Evolutionary conservation across 441 rosid species (phyloP).

Genomic region (Populus tomentosa): DNA sequence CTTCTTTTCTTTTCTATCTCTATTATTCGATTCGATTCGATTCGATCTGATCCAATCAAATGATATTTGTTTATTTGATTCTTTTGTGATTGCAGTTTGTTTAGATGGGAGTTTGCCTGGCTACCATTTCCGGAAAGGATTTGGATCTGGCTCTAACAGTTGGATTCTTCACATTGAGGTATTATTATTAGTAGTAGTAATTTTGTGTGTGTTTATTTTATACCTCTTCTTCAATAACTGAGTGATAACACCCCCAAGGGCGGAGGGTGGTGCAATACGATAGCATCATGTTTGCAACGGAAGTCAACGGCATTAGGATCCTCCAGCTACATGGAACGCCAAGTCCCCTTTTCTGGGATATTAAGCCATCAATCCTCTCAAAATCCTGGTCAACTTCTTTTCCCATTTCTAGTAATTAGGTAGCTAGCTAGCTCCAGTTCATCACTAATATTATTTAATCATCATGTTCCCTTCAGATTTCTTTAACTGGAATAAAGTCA

Average conservation of each 20-base stretch:
- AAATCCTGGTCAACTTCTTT: constrained; percentile 60
- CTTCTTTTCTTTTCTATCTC: neutral
- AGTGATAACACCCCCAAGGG: constrained; percentile 37
- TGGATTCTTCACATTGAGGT: constrained; percentile 94
- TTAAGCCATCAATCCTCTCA: constrained; percentile 60
- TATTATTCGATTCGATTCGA: neutral
- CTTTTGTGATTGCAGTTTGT: constrained; percentile 44
- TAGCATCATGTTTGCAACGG: constrained; percentile 53
- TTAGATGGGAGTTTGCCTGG: constrained; percentile 88
- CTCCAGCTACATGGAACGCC: constrained; percentile 58
- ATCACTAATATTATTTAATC: neutral
- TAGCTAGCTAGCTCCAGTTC: neutral
- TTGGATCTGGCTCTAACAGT: constrained; percentile 64
- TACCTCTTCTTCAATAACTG: neutral
- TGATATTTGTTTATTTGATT: neutral
- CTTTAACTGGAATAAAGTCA: constrained; percentile 81
- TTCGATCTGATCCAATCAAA: neutral
- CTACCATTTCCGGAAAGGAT: constrained; percentile 70
- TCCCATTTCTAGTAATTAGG: neutral
- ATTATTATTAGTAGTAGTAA: neutral
- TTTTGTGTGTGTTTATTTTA: neutral
- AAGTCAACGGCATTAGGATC: constrained; percentile 66
- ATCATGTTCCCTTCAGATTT: constrained; percentile 42
- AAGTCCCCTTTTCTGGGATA: constrained; percentile 55
- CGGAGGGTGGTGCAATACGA: constrained; percentile 82